Conservation (phyloP, 495 filamentous ascomycete genomes). For the Penicillium cataractarum region DNA sequence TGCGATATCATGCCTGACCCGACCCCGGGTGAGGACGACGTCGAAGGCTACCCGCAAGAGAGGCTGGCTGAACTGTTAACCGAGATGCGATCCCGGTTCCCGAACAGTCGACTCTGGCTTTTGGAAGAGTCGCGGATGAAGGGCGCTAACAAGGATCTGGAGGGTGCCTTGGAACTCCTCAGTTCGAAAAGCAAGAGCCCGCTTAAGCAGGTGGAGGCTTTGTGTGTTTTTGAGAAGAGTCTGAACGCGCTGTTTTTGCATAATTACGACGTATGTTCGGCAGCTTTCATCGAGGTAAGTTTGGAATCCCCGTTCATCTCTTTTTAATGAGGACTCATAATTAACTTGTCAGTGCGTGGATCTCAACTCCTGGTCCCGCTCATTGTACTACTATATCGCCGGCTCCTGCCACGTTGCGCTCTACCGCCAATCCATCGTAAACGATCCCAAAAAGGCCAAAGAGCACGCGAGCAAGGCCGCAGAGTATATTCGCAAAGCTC, state of each 20-base stretch:
- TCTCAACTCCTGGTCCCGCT: constrained; percentile 89
- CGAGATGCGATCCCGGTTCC: constrained; percentile 76
- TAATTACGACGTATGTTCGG: constrained; percentile 68
- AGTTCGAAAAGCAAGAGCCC: constrained; percentile 60
- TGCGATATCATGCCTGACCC: constrained; percentile 80
- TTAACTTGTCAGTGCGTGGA: constrained; percentile 60
- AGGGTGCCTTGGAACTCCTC: constrained; percentile 69
- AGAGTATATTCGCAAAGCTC: constrained; percentile 70
- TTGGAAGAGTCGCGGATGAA: constrained; percentile 87
- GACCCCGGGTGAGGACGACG: constrained; percentile 52
- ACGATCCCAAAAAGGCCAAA: constrained; percentile 53
- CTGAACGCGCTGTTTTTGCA: constrained; percentile 80
- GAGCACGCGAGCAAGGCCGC: constrained; percentile 66
- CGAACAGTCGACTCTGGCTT: constrained; percentile 82
- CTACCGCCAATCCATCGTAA: constrained; percentile 62
- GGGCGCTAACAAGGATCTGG: constrained; percentile 66
- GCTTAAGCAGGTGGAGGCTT: constrained; percentile 81
- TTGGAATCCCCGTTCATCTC: no score
- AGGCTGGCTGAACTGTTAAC: constrained; percentile 69
- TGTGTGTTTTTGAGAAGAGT: constrained; percentile 83
- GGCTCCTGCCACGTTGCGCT: constrained; percentile 75
- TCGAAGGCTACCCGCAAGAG: constrained; percentile 72
- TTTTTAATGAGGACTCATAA: no score
- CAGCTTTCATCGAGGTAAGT: constrained; percentile 67
- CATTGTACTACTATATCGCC: constrained; percentile 88